These are phyloP conservation scores for Metschnikowia sp. DNA, from an alignment of 805 yeast genomes.

Conservation along the genomic window DNA sequence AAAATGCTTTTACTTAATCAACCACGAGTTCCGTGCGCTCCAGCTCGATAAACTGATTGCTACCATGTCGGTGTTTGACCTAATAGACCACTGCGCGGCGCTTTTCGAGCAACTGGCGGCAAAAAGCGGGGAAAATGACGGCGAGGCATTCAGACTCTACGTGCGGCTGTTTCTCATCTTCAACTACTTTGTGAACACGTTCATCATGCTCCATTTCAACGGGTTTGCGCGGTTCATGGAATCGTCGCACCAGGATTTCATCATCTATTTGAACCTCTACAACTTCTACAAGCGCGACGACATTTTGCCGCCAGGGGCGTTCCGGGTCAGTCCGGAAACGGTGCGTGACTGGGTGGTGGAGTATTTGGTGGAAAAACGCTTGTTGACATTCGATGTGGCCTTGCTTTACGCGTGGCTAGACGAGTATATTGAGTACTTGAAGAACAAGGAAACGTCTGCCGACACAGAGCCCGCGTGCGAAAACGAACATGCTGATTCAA, in stretches of 20 bases:
- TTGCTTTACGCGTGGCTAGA: constrained; percentile 38
- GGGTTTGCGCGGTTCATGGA: constrained; percentile 41
- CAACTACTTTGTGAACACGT: constrained; percentile 41
- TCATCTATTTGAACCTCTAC: constrained; percentile 40
- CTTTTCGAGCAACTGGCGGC: constrained; percentile 32
- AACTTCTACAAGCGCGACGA: constrained; percentile 36
- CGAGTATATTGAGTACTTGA: constrained; percentile 36
- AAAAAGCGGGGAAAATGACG: constrained; percentile 8
- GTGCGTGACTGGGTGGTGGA: constrained; percentile 24
- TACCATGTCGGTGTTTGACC: constrained; percentile 36
- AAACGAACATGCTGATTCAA: not conserved
- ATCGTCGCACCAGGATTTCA: constrained; percentile 35
- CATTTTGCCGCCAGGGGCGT: constrained; percentile 18
- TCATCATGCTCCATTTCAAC: constrained; percentile 40
- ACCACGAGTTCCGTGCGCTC: constrained; percentile 34
- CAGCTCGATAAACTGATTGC: constrained; percentile 31
- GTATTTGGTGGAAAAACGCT: constrained; percentile 27
- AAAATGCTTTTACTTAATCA: constrained; percentile 13
- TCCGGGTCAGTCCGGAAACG: constrained; percentile 20
- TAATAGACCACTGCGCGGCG: constrained; percentile 38
- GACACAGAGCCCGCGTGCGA: not conserved
- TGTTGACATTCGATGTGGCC: constrained; percentile 33
- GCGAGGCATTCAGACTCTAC: constrained; percentile 23
- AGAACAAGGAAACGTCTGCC: constrained; percentile 4
- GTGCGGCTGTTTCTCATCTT: constrained; percentile 39